phyloP scores from a whole-genome alignment of 2,329 filamentous ascomycete species.

The Ophiostoma perfectum region DNA sequence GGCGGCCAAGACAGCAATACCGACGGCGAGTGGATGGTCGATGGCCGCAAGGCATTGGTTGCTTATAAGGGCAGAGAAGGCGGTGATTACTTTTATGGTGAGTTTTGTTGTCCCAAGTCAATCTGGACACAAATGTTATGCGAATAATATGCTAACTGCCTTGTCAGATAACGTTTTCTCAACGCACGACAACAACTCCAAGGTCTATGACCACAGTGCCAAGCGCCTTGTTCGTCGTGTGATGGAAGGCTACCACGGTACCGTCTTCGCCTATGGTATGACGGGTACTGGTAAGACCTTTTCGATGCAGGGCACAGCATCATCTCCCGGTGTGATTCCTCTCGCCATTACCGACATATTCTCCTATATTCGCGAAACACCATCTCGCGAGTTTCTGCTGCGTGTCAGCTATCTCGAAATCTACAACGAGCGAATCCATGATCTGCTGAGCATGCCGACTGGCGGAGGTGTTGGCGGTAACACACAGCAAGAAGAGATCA shows the following conservation, averaged over 20 bases:
- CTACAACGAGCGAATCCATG: slow-evolving; percentile 96
- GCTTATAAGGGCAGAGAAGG: slow-evolving; percentile 82
- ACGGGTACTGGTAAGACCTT: slow-evolving; percentile 98
- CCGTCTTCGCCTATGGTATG: slow-evolving; percentile 98
- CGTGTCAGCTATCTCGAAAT: slow-evolving; percentile 98
- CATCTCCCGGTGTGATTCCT: slow-evolving; percentile 92
- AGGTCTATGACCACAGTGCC: slow-evolving; percentile 89
- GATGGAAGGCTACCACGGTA: slow-evolving; percentile 98
- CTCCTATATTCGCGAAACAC: slow-evolving; percentile 96
- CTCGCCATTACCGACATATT: slow-evolving; percentile 98
- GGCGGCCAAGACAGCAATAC: slow-evolving; percentile 55
- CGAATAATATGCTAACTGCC: slow-evolving; percentile 16
- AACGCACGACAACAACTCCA: slow-evolving; percentile 86
- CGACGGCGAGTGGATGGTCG: slow-evolving; percentile 87
- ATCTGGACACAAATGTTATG: slow-evolving; percentile 16
- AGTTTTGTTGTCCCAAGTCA: slow-evolving; percentile 30
- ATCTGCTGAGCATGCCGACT: slow-evolving; percentile 73
- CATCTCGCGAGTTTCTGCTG: slow-evolving; percentile 85
- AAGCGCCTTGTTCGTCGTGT: slow-evolving; percentile 92
- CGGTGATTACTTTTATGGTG: slow-evolving; percentile 89
- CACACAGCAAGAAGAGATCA: slow-evolving; percentile 80
- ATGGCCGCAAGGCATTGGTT: slow-evolving; percentile 74
- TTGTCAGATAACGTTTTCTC: slow-evolving; percentile 87
- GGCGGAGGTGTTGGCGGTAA: slow-evolving; percentile 50
- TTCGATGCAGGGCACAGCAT: slow-evolving; percentile 97